Percentiles rank a stretch among this genome's conserved stretches.
Evolutionary conservation across 2,329 filamentous ascomycete species (phyloP).

Genomic region (Ceratocystis destructans): DNA sequence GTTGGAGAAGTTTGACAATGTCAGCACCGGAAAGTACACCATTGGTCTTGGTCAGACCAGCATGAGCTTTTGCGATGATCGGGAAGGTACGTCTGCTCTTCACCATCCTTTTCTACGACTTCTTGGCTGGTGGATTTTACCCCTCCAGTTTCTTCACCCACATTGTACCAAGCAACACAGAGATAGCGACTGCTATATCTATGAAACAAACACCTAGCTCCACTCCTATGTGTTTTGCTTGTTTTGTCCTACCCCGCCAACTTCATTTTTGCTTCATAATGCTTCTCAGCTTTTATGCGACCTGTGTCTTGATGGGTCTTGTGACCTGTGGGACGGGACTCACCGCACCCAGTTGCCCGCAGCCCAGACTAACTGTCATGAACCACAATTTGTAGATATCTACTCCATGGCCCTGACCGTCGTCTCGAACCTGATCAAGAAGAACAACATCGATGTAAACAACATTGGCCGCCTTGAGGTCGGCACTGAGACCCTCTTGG

Average conservation of each 20-base stretch:
- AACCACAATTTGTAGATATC: conserved; percentile 46
- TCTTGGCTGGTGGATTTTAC: neutral
- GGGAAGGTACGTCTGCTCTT: conserved; percentile 50
- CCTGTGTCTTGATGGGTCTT: neutral
- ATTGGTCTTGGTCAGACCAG: conserved; percentile 83
- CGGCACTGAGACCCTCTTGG: conserved; percentile 70
- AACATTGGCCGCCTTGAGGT: conserved; percentile 71
- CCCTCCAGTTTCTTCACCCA: conserved; percentile 14
- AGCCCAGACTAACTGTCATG: conserved; percentile 20
- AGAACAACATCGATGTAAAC: conserved; percentile 69
- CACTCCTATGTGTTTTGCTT: neutral
- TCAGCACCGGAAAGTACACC: conserved; percentile 71
- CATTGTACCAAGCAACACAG: neutral
- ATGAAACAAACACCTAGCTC: neutral
- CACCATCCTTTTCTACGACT: neutral
- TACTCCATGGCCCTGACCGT: conserved; percentile 74
- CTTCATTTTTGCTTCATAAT: neutral
- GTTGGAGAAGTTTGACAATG: conserved; percentile 77
- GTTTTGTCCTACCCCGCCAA: neutral
- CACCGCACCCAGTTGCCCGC: neutral
- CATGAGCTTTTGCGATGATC: conserved; percentile 86
- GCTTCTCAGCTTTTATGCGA: neutral
- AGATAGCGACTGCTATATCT: neutral
- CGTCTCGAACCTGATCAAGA: conserved; percentile 62
- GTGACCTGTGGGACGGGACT: neutral